Percentiles rank a stretch among this genome's conserved stretches.
These are phyloP conservation scores for Phylloporus sp. DNA, from an alignment of 768 basidiomycete species.

Conservation along the genomic window DNA sequence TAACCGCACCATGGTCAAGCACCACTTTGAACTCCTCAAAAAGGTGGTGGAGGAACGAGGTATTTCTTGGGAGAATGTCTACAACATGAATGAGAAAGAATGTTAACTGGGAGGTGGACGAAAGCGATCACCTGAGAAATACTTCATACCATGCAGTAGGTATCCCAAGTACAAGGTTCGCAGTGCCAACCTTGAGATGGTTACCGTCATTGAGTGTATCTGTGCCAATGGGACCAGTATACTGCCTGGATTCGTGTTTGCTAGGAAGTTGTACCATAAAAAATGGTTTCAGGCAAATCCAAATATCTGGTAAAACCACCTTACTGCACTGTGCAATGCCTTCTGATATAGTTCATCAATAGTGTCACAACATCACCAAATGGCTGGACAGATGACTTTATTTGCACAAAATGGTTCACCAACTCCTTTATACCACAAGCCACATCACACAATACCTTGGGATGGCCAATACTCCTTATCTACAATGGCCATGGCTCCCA, in stretches of 20 bases:
- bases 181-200: slow-evolving; percentile 38
- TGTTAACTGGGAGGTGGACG: slow-evolving; percentile 28
- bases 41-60: slow-evolving; percentile 18
- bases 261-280: slow-evolving; percentile 17
- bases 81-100: slow-evolving; percentile 16
- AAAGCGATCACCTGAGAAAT: slow-evolving; percentile 15
- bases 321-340: too few species aligned
- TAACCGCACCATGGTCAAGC: slow-evolving; percentile 14
- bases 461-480: slow-evolving; percentile 38
- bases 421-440: slow-evolving; percentile 37
- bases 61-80: slow-evolving; percentile 31
- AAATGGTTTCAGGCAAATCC: too few species aligned
- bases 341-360: too few species aligned
- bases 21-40: slow-evolving; percentile 25
- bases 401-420: slow-evolving; percentile 38
- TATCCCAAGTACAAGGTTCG: too few species aligned
- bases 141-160: too few species aligned
- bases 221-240: slow-evolving; percentile 21
- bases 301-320: too few species aligned
- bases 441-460: slow-evolving; percentile 19
- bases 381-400: slow-evolving; percentile 40
- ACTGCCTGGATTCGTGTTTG: slow-evolving; percentile 37
- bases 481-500: slow-evolving; percentile 47
- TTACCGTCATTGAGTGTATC: slow-evolving; percentile 42
- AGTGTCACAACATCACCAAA: slow-evolving; percentile 36